These are phyloP conservation scores for Sphaceloma murrayae DNA, from an alignment of 2,329 filamentous ascomycete species.

Conservation along the genomic window DNA sequence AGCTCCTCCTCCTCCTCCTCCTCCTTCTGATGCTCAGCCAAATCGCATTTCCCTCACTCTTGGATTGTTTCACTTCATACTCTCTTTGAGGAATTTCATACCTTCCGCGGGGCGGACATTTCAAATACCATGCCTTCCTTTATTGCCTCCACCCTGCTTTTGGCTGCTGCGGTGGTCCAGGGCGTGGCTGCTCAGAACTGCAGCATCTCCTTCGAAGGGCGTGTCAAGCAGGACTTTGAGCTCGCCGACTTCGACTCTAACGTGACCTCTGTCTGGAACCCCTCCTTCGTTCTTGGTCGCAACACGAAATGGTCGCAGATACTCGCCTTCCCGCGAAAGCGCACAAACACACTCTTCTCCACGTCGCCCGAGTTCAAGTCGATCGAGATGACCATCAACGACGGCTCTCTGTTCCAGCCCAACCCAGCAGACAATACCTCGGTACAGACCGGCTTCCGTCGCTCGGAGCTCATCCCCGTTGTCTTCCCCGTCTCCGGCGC, in stretches of 20 bases:
- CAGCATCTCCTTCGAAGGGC: slow-evolving; percentile 9
- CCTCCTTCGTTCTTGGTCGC: slow-evolving; percentile 45
- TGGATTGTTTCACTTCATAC: background rate
- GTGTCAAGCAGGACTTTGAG: background rate
- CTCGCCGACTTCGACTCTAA: slow-evolving; percentile 4
- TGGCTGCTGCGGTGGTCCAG: background rate
- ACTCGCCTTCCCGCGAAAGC: slow-evolving; percentile 38
- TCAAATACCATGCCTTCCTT: slow-evolving; percentile 1
- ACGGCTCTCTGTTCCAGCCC: slow-evolving; percentile 50
- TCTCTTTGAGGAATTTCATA: background rate
- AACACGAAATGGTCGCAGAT: slow-evolving; percentile 44
- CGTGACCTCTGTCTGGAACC: slow-evolving; percentile 34
- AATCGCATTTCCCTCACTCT: no score
- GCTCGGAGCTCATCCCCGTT: slow-evolving; percentile 47
- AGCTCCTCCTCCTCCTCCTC: no score
- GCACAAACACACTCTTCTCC: slow-evolving; percentile 7
- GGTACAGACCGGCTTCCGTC: slow-evolving; percentile 54
- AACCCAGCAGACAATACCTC: slow-evolving; percentile 39
- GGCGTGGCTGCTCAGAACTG: slow-evolving; percentile 2
- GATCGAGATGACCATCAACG: slow-evolving; percentile 47
- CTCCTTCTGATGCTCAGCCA: no score
- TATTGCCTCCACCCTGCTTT: background rate
- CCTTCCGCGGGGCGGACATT: background rate
- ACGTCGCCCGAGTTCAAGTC: slow-evolving; percentile 31
- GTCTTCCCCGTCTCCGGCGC: slow-evolving; percentile 41